phyloP scores from a whole-genome alignment of 257 asterid species.

The Ilex asprella region DNA sequence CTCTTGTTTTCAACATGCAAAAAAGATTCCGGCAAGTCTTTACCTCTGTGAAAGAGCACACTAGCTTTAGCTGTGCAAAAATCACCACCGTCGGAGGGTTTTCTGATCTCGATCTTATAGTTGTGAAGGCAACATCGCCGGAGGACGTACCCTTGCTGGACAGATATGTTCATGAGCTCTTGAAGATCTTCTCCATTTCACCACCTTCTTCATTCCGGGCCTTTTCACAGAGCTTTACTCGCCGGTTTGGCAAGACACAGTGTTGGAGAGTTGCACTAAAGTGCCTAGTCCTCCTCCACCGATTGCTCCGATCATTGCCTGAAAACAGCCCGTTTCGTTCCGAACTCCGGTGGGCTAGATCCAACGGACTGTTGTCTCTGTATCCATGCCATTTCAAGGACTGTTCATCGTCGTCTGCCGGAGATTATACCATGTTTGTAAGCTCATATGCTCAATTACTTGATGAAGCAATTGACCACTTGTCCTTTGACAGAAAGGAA shows the following conservation, averaged over 20 bases:
- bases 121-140: constrained; percentile 57
- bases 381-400: constrained; percentile 52
- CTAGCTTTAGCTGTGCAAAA: constrained; percentile 50
- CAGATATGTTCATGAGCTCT: constrained; percentile 36
- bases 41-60: constrained; percentile 34
- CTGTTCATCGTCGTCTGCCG: constrained; percentile 35
- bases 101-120: constrained; percentile 38
- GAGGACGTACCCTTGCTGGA: constrained; percentile 43
- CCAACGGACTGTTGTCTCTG: constrained; percentile 34
- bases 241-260: constrained; percentile 37
- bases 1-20: constrained; percentile 20
- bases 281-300: constrained; percentile 61
- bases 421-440: constrained; percentile 43
- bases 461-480: constrained; percentile 45
- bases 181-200: constrained; percentile 44
- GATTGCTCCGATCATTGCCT: constrained; percentile 42
- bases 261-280: constrained; percentile 69
- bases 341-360: constrained; percentile 42
- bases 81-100: constrained; percentile 53
- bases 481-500: constrained; percentile 1
- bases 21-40: constrained; percentile 35
- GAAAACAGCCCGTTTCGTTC: constrained; percentile 26
- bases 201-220: constrained; percentile 29
- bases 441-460: constrained; percentile 57
- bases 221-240: constrained; percentile 34